A percentile compares a stretch with the other conserved stretches of the same genome.
Conservation (phyloP, 345 rosid genomes). For the Lepidium sativum region DNA sequence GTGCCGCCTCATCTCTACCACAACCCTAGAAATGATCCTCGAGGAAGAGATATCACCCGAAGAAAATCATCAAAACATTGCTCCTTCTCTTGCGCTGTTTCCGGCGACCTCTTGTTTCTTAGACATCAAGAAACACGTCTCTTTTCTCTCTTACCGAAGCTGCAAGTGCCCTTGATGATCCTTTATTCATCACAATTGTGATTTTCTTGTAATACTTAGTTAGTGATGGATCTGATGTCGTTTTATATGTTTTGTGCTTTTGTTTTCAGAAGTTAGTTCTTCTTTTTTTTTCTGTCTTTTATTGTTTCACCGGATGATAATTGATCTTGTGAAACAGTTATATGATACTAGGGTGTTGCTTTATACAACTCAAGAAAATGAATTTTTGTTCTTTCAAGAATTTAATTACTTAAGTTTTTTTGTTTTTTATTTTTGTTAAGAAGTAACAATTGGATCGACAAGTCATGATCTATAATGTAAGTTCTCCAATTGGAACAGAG, state of each 20-base stretch:
- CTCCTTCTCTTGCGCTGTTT: background rate
- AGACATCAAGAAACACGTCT: conserved; percentile 16
- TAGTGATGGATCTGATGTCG: background rate
- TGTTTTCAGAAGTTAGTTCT: background rate
- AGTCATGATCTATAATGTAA: no score
- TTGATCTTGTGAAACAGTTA: conserved; percentile 12
- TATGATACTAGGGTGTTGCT: background rate
- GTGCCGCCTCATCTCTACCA: conserved; percentile 13
- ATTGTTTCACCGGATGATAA: background rate
- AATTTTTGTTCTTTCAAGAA: no score
- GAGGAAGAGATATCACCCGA: conserved; percentile 16
- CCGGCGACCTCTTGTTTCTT: conserved; percentile 11
- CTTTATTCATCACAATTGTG: background rate
- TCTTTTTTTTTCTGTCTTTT: background rate
- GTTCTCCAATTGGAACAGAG: no score
- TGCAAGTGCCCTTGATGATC: conserved; percentile 21
- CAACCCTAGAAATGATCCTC: conserved; percentile 21
- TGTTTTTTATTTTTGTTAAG: no score
- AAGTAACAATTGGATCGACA: no score
- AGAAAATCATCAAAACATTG: background rate
- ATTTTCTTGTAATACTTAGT: background rate
- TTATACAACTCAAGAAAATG: no score
- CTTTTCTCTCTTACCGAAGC: conserved; percentile 11
- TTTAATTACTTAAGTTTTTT: no score
- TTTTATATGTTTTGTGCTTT: background rate